Evolutionary conservation across 371 early-diverging fungal genomes (phyloP), one percentile per base, ranked within the genome.

Genomic region (Mortierella polycephala): DNA sequence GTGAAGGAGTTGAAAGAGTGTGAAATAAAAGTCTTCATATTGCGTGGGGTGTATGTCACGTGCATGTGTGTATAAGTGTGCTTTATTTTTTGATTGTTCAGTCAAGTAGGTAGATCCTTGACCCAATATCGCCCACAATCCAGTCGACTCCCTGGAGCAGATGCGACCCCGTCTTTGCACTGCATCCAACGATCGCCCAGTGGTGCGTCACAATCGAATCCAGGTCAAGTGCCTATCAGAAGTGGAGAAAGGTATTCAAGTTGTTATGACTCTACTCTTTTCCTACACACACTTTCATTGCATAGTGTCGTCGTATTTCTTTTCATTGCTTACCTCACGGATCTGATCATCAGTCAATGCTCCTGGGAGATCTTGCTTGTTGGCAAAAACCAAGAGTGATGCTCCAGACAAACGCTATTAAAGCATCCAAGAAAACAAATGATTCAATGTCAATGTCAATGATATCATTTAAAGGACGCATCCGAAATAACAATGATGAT

Each of bases 361-460:
- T 7, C 95, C 93, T 0, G 92, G 87, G 16, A 98, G 84, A 83
- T 99, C 99, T 82, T 98, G 98, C 83, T 99, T 98, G 80, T 98
- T 98, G 20, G 98, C 98, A 82, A 97, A 92, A 6, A 99, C 95
- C 59, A 97, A 82, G 47, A 98, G 76, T 14, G 97, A 93, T 0
- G 96, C 97, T 10, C 97, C 99, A 5, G 96, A 93, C 60, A 98
- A 86, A 52, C 96, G 85, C 89, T 91, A 40, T 59, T 42, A 30
- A 30, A 30, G 30, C 30, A 4, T 4, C 30, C 30, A 30, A 30
- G 30, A 30, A 30, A 57, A 70, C 56, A 60, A 46, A 37, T 30
- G 37, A 23, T 0, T 7, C n/a, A 11, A 5, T 11, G 51, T 11
- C 37, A 30, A 52, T 9, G 11, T 20, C 39, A 23, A n/a, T 55